Evolutionary conservation across 2,329 filamentous ascomycete species (phyloP), one percentile per base, ranked within the genome.

Genomic region (Lecanoromycetidae sp.): DNA sequence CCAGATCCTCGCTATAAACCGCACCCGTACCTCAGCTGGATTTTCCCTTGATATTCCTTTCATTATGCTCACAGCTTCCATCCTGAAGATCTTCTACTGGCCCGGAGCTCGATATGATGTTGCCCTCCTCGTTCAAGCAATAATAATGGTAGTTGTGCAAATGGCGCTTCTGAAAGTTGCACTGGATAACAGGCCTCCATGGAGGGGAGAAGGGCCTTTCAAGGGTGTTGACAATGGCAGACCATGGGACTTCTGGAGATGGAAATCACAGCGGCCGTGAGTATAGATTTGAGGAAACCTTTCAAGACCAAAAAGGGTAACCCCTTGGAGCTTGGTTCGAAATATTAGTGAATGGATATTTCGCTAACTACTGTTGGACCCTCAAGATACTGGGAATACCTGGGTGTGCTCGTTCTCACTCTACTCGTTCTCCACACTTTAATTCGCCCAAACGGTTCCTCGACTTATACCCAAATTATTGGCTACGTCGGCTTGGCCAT

Each of bases 61-160:
- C 56, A 81, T 81, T 54, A 81, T 81, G 77, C 73, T 81, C 15
- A 67, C 78, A 48, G 72, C 77, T 27, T 79, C 76, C 30, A 77
- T 80, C 49, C 60, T 80, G 15, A 81, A 81, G 74, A 63, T 80
- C 44, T 80, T 76, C 64, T 81, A 78, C 67, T 81, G 77, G 77
- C 74, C 79, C 57, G 76, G 76, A 53, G 72, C 74, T 10, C 74
- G 71, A 60, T 81, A 76, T 58, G 75, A 75, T 55, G 63, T 66
- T 42, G 69, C 76, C 15, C 68, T 81, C 33, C 69, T 81, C 51
- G 58, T 76, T 39, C 77, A 81, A 61, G 75, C 77, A 33, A 60
- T 71, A 43, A 67, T 79, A 53, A 81, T 78, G 74, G 70, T 79
- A 49, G 58, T 63, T 37, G 71, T 80, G 7, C 77, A 81, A 60